Evolutionary conservation across 2,329 filamentous ascomycete genomes (phyloP).

Genomic region (Calonectria pauciramosa): DNA sequence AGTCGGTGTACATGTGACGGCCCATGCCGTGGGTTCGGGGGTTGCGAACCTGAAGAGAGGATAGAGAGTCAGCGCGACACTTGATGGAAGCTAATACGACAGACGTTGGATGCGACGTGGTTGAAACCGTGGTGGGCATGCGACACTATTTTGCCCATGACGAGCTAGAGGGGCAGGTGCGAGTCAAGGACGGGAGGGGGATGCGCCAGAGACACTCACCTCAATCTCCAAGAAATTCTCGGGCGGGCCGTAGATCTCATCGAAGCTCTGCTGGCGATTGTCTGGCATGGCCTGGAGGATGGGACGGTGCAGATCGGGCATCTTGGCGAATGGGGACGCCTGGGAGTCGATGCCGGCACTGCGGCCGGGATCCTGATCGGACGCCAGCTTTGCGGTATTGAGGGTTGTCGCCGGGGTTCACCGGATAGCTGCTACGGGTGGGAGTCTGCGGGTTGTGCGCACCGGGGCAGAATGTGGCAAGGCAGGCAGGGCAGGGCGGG

Average conservation of each 20-base stretch:
- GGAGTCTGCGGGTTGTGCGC: neutral
- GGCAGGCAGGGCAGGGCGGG: neutral
- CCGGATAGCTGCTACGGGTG: neutral
- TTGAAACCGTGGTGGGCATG: neutral
- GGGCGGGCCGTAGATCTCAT: slow-evolving; percentile 98
- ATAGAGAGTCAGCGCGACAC: neutral
- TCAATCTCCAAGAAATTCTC: slow-evolving; percentile 99
- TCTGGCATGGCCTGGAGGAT: slow-evolving; percentile 78
- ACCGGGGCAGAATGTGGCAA: neutral
- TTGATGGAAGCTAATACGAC: neutral
- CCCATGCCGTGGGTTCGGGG: slow-evolving; percentile 95
- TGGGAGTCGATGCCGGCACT: slow-evolving; percentile 44
- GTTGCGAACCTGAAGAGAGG: slow-evolving; percentile 80
- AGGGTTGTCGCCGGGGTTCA: neutral
- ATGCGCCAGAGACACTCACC: slow-evolving; percentile 61
- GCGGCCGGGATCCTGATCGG: slow-evolving; percentile 52
- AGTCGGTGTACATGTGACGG: slow-evolving; percentile 97
- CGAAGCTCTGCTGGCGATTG: slow-evolving; percentile 92
- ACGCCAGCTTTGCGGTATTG: slow-evolving; percentile 60
- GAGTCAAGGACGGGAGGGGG: neutral
- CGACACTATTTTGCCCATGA: slow-evolving; percentile 20
- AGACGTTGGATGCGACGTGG: slow-evolving; percentile 1
- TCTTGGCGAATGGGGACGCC: slow-evolving; percentile 46
- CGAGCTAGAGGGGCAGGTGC: neutral
- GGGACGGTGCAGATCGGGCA: slow-evolving; percentile 60